Evolutionary conservation across 2,329 filamentous ascomycete species (phyloP).

Genomic region (Coleophoma cylindrospora): DNA sequence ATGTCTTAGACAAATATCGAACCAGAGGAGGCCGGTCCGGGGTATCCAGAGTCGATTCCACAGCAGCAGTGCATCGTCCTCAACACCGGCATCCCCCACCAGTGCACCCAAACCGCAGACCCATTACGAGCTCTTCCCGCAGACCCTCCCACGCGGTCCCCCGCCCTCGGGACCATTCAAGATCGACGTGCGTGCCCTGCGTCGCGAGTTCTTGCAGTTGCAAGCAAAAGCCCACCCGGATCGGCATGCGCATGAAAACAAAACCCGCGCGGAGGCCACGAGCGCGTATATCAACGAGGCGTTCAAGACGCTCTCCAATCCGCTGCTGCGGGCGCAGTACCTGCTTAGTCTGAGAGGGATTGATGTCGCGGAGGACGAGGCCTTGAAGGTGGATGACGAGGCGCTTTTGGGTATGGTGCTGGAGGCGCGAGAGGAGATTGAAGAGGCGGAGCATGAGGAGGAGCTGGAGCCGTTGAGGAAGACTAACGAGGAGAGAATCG

Average conservation of each 20-base stretch:
- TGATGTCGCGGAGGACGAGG: conserved; percentile 77
- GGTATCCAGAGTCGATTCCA: not conserved
- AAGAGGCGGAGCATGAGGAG: conserved; percentile 63
- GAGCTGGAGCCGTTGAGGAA: conserved; percentile 54
- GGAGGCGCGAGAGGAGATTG: conserved; percentile 72
- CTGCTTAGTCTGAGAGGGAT: conserved; percentile 66
- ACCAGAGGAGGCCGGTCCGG: not conserved
- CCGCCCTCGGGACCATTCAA: conserved; percentile 74
- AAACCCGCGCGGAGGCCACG: conserved; percentile 65
- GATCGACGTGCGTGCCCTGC: conserved; percentile 65
- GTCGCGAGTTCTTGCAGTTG: conserved; percentile 79
- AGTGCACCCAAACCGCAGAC: conserved; percentile 34
- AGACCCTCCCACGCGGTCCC: conserved; percentile 69
- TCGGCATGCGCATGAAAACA: conserved; percentile 39
- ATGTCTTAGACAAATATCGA: conserved; percentile 3
- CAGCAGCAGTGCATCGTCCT: not conserved
- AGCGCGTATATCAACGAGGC: conserved; percentile 86
- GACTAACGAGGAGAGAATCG: conserved; percentile 66
- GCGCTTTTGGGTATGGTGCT: conserved; percentile 74
- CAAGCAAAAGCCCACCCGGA: conserved; percentile 77
- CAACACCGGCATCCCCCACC: not conserved
- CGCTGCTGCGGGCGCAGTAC: conserved; percentile 83
- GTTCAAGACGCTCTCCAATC: conserved; percentile 77
- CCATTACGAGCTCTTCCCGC: conserved; percentile 86
- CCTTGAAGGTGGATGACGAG: conserved; percentile 59